These are phyloP conservation scores for Bacterosira constricta DNA, from an alignment of 108 stramenopile species.

Conservation along the genomic window DNA sequence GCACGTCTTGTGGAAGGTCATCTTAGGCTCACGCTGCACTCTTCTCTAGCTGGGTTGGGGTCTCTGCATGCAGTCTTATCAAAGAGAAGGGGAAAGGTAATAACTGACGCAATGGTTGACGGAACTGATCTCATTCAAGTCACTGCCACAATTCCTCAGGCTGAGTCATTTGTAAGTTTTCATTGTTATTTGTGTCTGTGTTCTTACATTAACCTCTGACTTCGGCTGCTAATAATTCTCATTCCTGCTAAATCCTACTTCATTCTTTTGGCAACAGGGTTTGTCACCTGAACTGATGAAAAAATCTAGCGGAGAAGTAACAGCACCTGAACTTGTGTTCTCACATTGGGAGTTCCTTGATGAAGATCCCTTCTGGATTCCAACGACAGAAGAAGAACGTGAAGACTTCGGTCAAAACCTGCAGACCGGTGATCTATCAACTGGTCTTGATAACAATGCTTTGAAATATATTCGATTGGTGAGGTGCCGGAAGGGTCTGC, in stretches of 20 bases:
- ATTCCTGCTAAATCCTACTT: background rate
- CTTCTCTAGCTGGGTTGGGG: constrained; percentile 78
- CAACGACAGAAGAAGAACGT: constrained; percentile 87
- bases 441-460: constrained; percentile 85
- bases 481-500: constrained; percentile 82
- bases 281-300: constrained; percentile 82
- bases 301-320: constrained; percentile 88
- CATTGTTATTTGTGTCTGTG: background rate
- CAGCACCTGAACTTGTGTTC: constrained; percentile 87
- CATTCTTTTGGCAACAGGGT: constrained; percentile 24
- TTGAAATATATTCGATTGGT: constrained; percentile 84
- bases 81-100: constrained; percentile 86
- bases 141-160: constrained; percentile 82
- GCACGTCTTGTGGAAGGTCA: constrained; percentile 83
- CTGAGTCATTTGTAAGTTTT: constrained; percentile 69
- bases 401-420: constrained; percentile 90
- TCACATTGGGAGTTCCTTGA: constrained; percentile 84
- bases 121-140: constrained; percentile 87
- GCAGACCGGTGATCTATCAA: constrained; percentile 77
- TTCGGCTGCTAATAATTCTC: background rate
- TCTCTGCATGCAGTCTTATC: constrained; percentile 80
- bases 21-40: constrained; percentile 81
- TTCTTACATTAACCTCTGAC: too few relatives aligned
- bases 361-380: constrained; percentile 95
- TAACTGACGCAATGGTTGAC: constrained; percentile 90